These are phyloP conservation scores for Penicillium tannophilum DNA, from an alignment of 495 filamentous ascomycete genomes.

Conservation along the genomic window DNA sequence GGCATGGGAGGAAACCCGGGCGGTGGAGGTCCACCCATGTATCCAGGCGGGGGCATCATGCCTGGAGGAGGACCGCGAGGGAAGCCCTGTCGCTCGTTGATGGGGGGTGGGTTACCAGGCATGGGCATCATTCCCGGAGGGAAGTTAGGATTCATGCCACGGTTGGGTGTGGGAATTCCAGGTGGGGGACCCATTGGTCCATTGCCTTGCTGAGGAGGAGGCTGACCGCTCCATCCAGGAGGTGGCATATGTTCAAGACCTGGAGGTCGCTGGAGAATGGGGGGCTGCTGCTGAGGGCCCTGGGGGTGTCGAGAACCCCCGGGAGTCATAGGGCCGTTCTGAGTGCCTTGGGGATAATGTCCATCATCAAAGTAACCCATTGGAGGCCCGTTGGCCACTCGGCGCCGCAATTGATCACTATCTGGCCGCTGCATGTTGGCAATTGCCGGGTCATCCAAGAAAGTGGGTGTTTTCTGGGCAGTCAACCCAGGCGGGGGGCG, in stretches of 20 bases:
- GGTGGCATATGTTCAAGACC: constrained; percentile 49
- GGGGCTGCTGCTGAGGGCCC: constrained; percentile 36
- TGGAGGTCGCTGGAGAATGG: constrained; percentile 50
- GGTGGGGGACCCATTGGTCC: constrained; percentile 50
- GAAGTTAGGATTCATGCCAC: constrained; percentile 45
- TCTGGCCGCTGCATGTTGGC: constrained; percentile 52
- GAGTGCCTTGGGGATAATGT: constrained; percentile 36
- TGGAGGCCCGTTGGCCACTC: constrained; percentile 42
- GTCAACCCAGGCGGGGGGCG: constrained; percentile 48
- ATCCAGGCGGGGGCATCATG: constrained; percentile 56
- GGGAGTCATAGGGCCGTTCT: constrained; percentile 37
- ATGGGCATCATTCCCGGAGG: constrained; percentile 49
- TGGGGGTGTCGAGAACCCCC: constrained; percentile 40
- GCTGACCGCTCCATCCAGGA: constrained; percentile 43
- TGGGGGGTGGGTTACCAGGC: constrained; percentile 38
- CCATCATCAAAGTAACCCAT: constrained; percentile 51
- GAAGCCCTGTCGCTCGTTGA: constrained; percentile 43
- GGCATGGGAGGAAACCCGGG: constrained; percentile 51
- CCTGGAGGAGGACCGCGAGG: constrained; percentile 49
- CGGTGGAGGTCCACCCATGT: constrained; percentile 48
- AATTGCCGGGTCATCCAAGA: constrained; percentile 51
- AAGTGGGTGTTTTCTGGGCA: constrained; percentile 41
- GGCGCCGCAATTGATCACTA: constrained; percentile 42
- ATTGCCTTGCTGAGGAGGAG: constrained; percentile 41
- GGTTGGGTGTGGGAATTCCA: constrained; percentile 44